phyloP scores from a whole-genome alignment of 108 stramenopile genomes.

The Nannochloropsis gaditana region DNA sequence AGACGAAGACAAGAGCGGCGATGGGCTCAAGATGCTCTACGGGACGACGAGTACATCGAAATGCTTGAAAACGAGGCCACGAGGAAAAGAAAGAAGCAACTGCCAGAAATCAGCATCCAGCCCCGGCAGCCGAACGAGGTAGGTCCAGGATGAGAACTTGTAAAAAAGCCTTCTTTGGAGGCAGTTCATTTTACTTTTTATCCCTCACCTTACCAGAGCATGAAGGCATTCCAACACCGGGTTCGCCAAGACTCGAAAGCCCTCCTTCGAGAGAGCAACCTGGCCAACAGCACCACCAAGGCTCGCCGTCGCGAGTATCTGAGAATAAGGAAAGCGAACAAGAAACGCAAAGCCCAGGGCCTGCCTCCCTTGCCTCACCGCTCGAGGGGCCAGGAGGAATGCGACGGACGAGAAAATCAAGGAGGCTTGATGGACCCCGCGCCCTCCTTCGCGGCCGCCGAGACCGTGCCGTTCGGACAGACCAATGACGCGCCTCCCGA shows the following conservation, averaged over 20 bases:
- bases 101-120: neutral
- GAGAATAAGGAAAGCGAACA: neutral
- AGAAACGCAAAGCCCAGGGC: slow-evolving; percentile 19
- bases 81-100: slow-evolving; percentile 18
- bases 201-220: neutral
- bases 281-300: neutral
- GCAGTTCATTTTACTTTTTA: neutral
- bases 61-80: slow-evolving; percentile 14
- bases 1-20: neutral
- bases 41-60: slow-evolving; percentile 4
- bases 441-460: neutral
- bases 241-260: neutral
- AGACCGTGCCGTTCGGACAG: neutral
- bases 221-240: slow-evolving; percentile 13
- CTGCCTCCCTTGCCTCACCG: neutral
- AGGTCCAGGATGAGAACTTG: neutral
- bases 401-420: neutral
- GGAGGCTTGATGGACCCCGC: neutral
- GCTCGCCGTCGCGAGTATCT: neutral
- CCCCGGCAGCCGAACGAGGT: slow-evolving; percentile 16
- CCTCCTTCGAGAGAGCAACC: neutral
- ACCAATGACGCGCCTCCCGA: neutral
- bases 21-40: neutral
- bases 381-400: neutral
- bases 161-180: neutral